These are phyloP conservation scores for Osmanthus fragrans DNA, from an alignment of 257 asterid species.

Conservation along the genomic window DNA sequence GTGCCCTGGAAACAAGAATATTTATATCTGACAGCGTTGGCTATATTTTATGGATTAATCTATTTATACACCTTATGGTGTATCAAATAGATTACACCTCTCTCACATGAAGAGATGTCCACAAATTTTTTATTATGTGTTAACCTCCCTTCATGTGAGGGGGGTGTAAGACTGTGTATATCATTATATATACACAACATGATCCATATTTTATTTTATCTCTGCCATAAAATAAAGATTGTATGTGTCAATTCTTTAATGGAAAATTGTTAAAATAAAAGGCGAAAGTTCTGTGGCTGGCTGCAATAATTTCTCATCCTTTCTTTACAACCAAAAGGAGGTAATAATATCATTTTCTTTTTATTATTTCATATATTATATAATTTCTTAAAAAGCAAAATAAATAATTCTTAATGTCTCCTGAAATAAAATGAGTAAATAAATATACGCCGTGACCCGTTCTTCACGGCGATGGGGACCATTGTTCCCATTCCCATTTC, in stretches of 20 bases:
- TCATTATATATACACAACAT: too few species aligned
- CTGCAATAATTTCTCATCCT: background rate
- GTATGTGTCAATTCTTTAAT: background rate
- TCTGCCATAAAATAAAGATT: background rate
- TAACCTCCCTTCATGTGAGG: too few species aligned
- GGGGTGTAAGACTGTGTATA: too few species aligned
- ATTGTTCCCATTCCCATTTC: background rate
- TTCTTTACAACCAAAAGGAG: background rate
- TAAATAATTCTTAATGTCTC: background rate
- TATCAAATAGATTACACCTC: too few species aligned
- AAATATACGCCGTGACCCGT: background rate
- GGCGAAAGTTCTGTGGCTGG: background rate
- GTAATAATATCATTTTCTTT: background rate
- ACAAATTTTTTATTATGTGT: too few species aligned
- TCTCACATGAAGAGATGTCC: too few species aligned
- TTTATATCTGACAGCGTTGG: background rate
- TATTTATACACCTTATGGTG: too few species aligned
- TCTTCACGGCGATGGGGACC: constrained; percentile 1
- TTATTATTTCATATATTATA: background rate
- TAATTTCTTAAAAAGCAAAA: background rate
- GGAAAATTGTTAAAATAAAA: background rate
- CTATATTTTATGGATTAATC: background rate
- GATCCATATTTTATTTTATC: background rate
- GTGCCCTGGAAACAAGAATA: too few species aligned
- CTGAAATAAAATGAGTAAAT: background rate